Conservation (phyloP, 306 rosid genomes). For the Dalbergia oliveri region DNA sequence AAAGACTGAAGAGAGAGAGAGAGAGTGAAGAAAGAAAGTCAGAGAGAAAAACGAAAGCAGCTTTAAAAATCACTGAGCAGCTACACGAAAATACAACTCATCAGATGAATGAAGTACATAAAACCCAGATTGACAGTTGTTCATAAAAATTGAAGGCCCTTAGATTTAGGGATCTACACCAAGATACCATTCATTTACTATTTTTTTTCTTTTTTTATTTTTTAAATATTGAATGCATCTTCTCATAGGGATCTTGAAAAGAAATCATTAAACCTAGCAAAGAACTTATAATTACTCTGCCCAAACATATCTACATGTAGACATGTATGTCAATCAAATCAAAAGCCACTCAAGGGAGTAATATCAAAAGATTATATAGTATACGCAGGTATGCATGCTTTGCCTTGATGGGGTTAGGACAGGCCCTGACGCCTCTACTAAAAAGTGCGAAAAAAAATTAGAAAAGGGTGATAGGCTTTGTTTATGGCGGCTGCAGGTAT, state of each 20-base stretch:
- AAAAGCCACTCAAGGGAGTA: not conserved
- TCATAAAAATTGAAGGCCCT: conserved; percentile 38
- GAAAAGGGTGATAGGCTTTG: conserved; percentile 33
- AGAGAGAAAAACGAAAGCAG: conserved; percentile 45
- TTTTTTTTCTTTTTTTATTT: not conserved
- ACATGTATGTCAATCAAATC: conserved; percentile 58
- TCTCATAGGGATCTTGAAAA: not conserved
- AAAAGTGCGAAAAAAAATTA: conserved; percentile 40
- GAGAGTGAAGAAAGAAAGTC: conserved; percentile 41
- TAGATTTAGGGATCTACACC: conserved; percentile 53
- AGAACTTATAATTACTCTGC: not conserved
- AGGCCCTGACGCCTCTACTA: conserved; percentile 47
- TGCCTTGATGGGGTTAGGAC: conserved; percentile 45
- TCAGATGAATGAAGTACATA: conserved; percentile 54
- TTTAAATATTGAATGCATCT: no score
- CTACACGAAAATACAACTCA: conserved; percentile 50
- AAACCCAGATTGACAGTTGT: conserved; percentile 69
- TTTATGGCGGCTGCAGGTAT: conserved; percentile 78
- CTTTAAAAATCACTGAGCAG: conserved; percentile 58
- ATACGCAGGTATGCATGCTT: not conserved
- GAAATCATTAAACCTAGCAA: conserved; percentile 55
- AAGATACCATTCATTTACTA: not conserved
- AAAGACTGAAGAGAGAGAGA: not conserved
- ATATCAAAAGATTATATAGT: not conserved
- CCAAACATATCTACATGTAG: not conserved